These are phyloP conservation scores for Botrytis fragariae DNA, from an alignment of 2,329 filamentous ascomycete species.

Conservation along the genomic window DNA sequence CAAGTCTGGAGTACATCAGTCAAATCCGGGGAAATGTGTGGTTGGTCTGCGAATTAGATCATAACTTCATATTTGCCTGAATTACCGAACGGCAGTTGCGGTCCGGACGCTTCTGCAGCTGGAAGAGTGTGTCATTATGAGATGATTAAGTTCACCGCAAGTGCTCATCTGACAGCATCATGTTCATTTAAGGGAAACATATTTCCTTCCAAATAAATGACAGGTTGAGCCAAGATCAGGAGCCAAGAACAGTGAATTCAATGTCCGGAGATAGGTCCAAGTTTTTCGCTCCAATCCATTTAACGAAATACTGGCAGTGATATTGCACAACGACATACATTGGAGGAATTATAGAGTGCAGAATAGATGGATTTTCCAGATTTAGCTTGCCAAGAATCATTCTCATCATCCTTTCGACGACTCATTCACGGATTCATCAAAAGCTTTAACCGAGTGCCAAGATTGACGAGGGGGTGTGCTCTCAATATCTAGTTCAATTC, in stretches of 20 bases:
- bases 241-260: neutral
- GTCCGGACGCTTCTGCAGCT: neutral
- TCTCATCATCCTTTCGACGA: neutral
- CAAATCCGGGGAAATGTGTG: conserved; percentile 1
- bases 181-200: neutral
- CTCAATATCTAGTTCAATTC: neutral
- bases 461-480: neutral
- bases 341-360: neutral
- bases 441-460: neutral
- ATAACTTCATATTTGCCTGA: conserved; percentile 17
- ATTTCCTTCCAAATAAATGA: neutral
- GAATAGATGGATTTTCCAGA: neutral
- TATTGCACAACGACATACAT: neutral
- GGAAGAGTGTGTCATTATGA: neutral
- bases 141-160: neutral
- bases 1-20: neutral
- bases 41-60: neutral
- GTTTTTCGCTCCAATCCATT: neutral
- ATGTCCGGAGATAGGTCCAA: neutral
- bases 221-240: neutral
- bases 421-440: neutral
- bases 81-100: conserved; percentile 13
- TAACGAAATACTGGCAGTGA: neutral
- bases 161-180: conserved; percentile 3
- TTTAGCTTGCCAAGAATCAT: neutral